These are phyloP conservation scores for Suhomyces atakaporum DNA, from an alignment of 1,139 yeast genomes.

Conservation along the genomic window DNA sequence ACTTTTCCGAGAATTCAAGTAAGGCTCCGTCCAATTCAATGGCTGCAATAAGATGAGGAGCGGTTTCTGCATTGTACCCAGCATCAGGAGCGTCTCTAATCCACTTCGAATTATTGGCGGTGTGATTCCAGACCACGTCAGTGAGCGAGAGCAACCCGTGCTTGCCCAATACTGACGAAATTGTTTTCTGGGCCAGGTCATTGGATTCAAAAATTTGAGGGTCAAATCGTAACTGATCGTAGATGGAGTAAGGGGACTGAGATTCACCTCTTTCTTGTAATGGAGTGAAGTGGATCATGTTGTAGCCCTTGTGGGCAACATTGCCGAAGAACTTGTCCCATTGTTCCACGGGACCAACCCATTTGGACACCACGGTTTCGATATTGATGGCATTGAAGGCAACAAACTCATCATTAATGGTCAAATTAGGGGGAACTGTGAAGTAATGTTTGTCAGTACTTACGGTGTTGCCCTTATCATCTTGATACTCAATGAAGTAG, in stretches of 20 bases:
- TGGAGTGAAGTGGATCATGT: slow-evolving; percentile 96
- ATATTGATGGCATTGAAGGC: slow-evolving; percentile 81
- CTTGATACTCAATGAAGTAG: slow-evolving; percentile 57
- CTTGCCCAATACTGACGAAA: slow-evolving; percentile 48
- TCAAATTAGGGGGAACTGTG: slow-evolving; percentile 77
- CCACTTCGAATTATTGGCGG: slow-evolving; percentile 91
- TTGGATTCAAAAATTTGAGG: slow-evolving; percentile 55
- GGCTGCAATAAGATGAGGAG: slow-evolving; percentile 86
- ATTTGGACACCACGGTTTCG: slow-evolving; percentile 86
- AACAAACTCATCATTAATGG: slow-evolving; percentile 54
- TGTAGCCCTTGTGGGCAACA: slow-evolving; percentile 76
- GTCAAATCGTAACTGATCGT: slow-evolving; percentile 81
- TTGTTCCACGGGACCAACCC: slow-evolving; percentile 68
- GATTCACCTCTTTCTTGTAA: slow-evolving; percentile 86
- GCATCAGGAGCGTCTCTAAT: slow-evolving; percentile 81
- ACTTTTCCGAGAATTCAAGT: slow-evolving; percentile 59
- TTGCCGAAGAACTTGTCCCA: slow-evolving; percentile 71
- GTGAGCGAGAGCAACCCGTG: slow-evolving; percentile 74
- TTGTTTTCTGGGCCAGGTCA: slow-evolving; percentile 30
- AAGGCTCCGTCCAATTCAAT: slow-evolving; percentile 76
- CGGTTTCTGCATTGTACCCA: slow-evolving; percentile 83
- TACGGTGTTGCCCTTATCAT: slow-evolving; percentile 29
- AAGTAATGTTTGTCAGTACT: slow-evolving; percentile 67
- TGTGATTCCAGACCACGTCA: slow-evolving; percentile 93
- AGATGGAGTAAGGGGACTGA: slow-evolving; percentile 89